Conservation (phyloP, 2,329 filamentous ascomycete genomes). For the Emmonsiellopsis sp. region DNA sequence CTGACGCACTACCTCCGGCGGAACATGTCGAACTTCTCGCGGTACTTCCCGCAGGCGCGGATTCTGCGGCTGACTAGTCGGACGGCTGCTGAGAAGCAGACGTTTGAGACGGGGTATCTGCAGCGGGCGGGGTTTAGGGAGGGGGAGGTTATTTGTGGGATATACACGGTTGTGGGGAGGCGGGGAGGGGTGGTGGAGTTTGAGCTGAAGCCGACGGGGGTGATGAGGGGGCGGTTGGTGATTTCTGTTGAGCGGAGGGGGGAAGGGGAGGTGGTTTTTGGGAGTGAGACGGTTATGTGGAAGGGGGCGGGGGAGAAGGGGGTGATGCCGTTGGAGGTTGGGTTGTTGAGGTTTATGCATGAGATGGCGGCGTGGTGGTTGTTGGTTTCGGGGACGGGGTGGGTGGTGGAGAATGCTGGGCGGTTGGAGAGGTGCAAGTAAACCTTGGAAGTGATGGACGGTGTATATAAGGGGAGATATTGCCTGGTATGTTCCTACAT, state of each 20-base stretch:
- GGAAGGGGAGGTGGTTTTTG: too few species aligned
- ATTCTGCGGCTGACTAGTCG: slow-evolving; percentile 16
- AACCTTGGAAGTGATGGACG: too few species aligned
- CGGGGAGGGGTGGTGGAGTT: slow-evolving; percentile 22
- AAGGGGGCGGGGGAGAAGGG: too few species aligned
- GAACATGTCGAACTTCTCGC: slow-evolving; percentile 26
- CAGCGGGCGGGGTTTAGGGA: slow-evolving; percentile 18
- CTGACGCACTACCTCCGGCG: slow-evolving; percentile 23
- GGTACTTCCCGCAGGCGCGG: slow-evolving; percentile 24
- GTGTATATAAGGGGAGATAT: too few species aligned
- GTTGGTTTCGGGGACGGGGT: slow-evolving; percentile 24
- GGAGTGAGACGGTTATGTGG: too few species aligned
- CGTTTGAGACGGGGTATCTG: slow-evolving; percentile 20
- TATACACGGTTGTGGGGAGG: slow-evolving; percentile 22
- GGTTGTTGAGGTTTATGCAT: slow-evolving; percentile 22
- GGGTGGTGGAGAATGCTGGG: slow-evolving; percentile 15
- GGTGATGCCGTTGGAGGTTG: slow-evolving; percentile 16
- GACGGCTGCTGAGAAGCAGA: slow-evolving; percentile 12
- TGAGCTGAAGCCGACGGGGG: slow-evolving; percentile 15
- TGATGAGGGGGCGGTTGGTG: too few species aligned
- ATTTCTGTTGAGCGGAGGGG: too few species aligned
- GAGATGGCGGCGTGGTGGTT: slow-evolving; percentile 29
- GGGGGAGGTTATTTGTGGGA: slow-evolving; percentile 25
- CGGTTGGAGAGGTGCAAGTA: too few species aligned
- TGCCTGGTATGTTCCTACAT: too few species aligned